phyloP scores from a whole-genome alignment of 129 eudicot genomes.

The Ambrosia artemisiifolia region DNA sequence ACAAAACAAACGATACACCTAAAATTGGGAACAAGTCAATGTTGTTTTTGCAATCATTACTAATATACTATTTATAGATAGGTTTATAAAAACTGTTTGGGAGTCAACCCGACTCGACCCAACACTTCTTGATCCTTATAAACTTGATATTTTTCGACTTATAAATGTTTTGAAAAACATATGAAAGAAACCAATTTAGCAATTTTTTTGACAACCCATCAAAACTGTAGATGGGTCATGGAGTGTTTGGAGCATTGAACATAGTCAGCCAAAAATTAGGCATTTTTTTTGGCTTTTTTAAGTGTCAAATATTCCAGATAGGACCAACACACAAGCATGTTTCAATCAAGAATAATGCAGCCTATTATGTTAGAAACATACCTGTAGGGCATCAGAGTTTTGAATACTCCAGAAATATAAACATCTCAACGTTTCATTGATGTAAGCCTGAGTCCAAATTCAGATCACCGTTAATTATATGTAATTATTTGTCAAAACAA shows the following conservation, averaged over 20 bases:
- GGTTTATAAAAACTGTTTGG: not conserved
- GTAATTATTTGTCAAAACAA: constrained; percentile 1
- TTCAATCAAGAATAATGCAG: constrained; percentile 27
- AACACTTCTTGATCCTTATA: not conserved
- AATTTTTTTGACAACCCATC: no score
- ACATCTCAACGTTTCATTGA: constrained; percentile 7
- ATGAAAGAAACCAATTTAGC: not conserved
- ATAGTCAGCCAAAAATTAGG: constrained; percentile 3
- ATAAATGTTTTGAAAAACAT: not conserved
- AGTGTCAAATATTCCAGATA: constrained; percentile 17
- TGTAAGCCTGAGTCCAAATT: constrained; percentile 7
- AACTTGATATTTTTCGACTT: not conserved
- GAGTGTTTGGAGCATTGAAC: constrained; percentile 11
- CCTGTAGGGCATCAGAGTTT: constrained; percentile 17
- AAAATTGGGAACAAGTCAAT: not conserved
- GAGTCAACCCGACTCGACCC: not conserved
- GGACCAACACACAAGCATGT: constrained; percentile 24
- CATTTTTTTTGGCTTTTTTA: constrained; percentile 28
- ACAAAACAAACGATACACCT: not conserved
- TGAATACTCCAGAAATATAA: constrained; percentile 25
- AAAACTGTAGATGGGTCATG: not conserved
- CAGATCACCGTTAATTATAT: constrained; percentile 3
- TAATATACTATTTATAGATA: not conserved
- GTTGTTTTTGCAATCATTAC: not conserved
- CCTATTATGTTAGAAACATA: not conserved